A percentile compares a stretch with the other conserved stretches of the same genome.
These are phyloP conservation scores for Aspergillus sp. DNA, from an alignment of 2,329 filamentous ascomycete species.

Conservation along the genomic window DNA sequence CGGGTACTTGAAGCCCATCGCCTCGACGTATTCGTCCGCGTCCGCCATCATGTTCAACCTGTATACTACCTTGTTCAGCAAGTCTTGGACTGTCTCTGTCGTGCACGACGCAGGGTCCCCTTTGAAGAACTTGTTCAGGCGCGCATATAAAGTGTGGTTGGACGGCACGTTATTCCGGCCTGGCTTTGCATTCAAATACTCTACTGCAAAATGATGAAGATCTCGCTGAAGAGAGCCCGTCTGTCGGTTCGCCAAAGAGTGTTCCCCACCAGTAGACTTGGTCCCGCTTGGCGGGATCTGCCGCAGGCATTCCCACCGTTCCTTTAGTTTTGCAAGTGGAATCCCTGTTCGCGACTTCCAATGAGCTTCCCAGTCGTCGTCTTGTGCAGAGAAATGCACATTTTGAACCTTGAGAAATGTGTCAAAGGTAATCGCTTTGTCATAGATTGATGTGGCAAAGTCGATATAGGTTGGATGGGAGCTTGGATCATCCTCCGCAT, in stretches of 20 bases:
- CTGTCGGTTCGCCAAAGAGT: too few relatives aligned
- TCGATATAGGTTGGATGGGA: background rate
- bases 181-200: background rate
- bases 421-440: background rate
- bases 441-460: background rate
- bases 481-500: background rate
- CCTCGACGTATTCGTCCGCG: too few relatives aligned
- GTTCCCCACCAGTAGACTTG: background rate
- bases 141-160: background rate
- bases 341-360: background rate
- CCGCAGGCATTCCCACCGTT: background rate
- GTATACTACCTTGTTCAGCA: too few relatives aligned
- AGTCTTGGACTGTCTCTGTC: too few relatives aligned
- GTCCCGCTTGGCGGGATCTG: background rate
- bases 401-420: background rate
- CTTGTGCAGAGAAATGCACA: conserved; percentile 2
- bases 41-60: too few relatives aligned
- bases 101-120: too few relatives aligned
- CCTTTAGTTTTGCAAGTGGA: background rate
- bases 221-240: background rate
- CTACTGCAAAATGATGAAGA: background rate
- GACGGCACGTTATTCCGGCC: background rate
- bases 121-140: too few relatives aligned
- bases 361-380: conserved; percentile 5
- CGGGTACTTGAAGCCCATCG: too few relatives aligned